phyloP scores from a whole-genome alignment of 169 alveolate species.

The Eimeria brunetti region DNA sequence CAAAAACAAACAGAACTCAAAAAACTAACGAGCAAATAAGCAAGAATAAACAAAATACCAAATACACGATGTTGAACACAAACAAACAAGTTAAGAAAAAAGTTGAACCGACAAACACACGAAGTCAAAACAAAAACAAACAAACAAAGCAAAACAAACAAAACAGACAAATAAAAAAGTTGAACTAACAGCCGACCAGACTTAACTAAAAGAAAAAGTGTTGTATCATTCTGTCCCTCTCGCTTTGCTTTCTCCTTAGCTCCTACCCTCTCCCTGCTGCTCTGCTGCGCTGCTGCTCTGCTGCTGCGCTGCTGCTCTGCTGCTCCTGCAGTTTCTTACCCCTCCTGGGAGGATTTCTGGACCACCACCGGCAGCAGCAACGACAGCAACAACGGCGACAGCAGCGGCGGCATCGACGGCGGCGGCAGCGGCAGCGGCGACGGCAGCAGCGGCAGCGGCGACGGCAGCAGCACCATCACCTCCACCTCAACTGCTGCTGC shows the following conservation, averaged over 20 bases:
- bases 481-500: background rate
- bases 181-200: too few relatives aligned
- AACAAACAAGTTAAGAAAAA: too few relatives aligned
- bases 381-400: background rate
- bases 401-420: background rate
- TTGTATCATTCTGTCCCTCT: too few relatives aligned
- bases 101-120: too few relatives aligned
- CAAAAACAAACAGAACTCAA: too few relatives aligned
- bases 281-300: background rate
- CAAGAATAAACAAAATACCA: too few relatives aligned
- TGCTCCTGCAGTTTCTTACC: background rate
- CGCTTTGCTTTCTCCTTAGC: background rate
- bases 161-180: too few relatives aligned
- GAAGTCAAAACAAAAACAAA: too few relatives aligned
- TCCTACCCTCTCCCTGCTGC: background rate
- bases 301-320: background rate
- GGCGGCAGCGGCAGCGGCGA: background rate
- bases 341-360: background rate
- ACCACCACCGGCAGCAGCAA: slow-evolving; percentile 1
- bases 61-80: too few relatives aligned
- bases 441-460: background rate
- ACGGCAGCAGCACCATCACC: background rate
- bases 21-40: too few relatives aligned
- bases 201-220: too few relatives aligned
- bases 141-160: too few relatives aligned